Percentiles rank a stretch among this genome's conserved stretches.
Evolutionary conservation across 768 basidiomycete species (phyloP).

Genomic region (Calocera cornea): DNA sequence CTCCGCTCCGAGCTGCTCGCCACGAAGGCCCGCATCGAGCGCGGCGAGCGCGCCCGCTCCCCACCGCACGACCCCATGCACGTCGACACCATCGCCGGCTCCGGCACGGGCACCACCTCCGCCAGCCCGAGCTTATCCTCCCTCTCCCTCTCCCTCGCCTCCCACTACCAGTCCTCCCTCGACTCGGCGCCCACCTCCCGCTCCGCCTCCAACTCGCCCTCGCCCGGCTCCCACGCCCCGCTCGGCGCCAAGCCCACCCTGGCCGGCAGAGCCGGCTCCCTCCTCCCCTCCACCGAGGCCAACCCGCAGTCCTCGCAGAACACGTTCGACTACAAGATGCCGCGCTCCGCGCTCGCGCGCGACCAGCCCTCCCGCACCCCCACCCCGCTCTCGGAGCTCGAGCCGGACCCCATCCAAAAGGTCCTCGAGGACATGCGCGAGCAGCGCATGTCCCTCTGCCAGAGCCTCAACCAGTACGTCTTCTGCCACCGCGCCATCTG

Average conservation of each 20-base stretch:
- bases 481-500: constrained; percentile 81
- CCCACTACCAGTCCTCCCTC: background rate
- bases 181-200: background rate
- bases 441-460: constrained; percentile 93
- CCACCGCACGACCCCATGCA: constrained; percentile 17
- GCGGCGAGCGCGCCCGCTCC: background rate
- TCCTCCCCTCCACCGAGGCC: background rate
- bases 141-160: background rate
- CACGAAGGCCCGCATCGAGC: background rate
- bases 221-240: background rate
- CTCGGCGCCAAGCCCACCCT: background rate
- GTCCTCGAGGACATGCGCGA: constrained; percentile 88
- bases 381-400: constrained; percentile 43
- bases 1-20: constrained; percentile 42
- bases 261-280: background rate
- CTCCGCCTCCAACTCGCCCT: background rate
- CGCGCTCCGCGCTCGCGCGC: constrained; percentile 15
- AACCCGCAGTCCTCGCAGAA: background rate
- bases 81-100: constrained; percentile 15
- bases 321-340: background rate
- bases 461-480: constrained; percentile 86
- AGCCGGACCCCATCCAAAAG: constrained; percentile 57
- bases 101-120: too few relatives aligned
- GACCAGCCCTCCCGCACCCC: constrained; percentile 31
- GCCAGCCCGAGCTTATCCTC: background rate